A percentile compares a stretch with the other conserved stretches of the same genome.
Conservation (phyloP, 2,329 filamentous ascomycete genomes). For the Dothidotthia symphoricarpi region DNA sequence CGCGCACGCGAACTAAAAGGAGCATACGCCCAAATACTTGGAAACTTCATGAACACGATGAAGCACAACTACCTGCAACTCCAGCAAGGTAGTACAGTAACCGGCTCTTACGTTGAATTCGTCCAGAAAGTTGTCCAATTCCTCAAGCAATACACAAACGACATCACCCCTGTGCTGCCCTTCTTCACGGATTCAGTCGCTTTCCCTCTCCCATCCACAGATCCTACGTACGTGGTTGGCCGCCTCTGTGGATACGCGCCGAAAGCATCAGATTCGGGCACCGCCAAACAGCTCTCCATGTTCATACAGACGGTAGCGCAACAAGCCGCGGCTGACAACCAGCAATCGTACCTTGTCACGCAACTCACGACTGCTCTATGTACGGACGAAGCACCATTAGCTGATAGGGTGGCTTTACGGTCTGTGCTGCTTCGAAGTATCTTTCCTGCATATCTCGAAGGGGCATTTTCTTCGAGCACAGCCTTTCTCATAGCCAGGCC, state of each 20-base stretch:
- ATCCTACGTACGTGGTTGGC: constrained; percentile 63
- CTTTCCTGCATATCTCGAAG: constrained; percentile 58
- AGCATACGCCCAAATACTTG: constrained; percentile 53
- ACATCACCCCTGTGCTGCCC: constrained; percentile 56
- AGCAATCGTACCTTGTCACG: constrained; percentile 56
- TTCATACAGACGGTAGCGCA: constrained; percentile 61
- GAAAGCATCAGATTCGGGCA: constrained; percentile 51
- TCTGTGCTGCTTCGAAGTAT: constrained; percentile 54
- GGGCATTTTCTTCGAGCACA: constrained; percentile 45
- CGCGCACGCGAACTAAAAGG: constrained; percentile 41
- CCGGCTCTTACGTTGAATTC: constrained; percentile 60
- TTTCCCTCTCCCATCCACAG: constrained; percentile 59
- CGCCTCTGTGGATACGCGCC: constrained; percentile 59
- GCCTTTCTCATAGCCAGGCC: constrained; percentile 56
- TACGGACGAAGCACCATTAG: constrained; percentile 44
- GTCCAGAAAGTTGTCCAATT: constrained; percentile 60
- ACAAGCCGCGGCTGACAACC: constrained; percentile 57
- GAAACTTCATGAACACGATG: constrained; percentile 60
- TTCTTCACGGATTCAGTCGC: constrained; percentile 61
- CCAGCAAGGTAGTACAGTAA: constrained; percentile 38
- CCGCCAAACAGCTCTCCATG: constrained; percentile 55
- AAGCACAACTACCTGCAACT: constrained; percentile 60
- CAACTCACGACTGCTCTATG: constrained; percentile 55
- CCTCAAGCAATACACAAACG: constrained; percentile 60
- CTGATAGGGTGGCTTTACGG: constrained; percentile 48